Evolutionary conservation across 1,284 basidiomycete genomes (phyloP).

Genomic region (Sphaerobolus stellatus): DNA sequence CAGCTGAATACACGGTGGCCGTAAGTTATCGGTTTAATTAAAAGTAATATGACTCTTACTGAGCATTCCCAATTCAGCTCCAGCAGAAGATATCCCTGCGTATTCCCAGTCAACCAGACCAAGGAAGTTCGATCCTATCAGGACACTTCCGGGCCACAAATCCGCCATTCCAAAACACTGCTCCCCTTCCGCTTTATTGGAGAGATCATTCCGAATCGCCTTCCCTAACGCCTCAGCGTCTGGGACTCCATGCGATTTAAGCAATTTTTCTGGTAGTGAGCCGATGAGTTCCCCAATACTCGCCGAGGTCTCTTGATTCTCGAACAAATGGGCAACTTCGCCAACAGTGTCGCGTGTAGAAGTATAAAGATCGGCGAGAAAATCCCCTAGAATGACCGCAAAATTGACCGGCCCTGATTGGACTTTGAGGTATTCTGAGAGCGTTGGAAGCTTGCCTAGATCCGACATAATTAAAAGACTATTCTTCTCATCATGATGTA

Average conservation of each 20-base stretch:
- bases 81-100: neutral
- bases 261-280: neutral
- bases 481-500: neutral
- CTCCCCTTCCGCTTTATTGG: neutral
- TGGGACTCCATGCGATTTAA: neutral
- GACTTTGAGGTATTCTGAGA: neutral
- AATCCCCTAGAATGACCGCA: neutral
- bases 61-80: neutral
- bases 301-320: neutral
- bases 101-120: slow-evolving; percentile 1
- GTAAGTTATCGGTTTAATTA: neutral
- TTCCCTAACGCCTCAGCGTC: neutral
- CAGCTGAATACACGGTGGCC: neutral
- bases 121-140: neutral
- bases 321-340: neutral
- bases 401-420: neutral
- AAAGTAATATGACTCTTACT: neutral
- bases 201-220: neutral
- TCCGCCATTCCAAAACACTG: neutral
- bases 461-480: neutral
- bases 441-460: neutral
- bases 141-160: neutral
- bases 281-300: neutral
- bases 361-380: neutral
- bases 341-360: neutral